These are phyloP conservation scores for Juglanconis juglandina DNA, from an alignment of 2,329 filamentous ascomycete genomes.

Conservation along the genomic window DNA sequence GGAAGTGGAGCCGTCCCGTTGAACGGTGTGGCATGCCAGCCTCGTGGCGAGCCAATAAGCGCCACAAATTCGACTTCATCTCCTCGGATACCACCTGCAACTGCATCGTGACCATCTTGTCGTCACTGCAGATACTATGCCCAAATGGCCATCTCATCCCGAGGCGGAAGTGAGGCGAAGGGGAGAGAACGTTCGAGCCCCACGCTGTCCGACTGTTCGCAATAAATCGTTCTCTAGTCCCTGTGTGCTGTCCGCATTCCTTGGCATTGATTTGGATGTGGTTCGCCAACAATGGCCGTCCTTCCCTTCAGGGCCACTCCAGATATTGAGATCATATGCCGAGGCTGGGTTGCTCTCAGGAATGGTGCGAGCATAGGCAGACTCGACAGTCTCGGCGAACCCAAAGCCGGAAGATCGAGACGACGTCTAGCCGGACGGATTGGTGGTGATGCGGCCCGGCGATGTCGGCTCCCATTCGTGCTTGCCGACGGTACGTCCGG, in stretches of 20 bases:
- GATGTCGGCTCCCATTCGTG: too few relatives aligned
- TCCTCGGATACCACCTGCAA: neutral
- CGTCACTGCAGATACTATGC: slow-evolving; percentile 5
- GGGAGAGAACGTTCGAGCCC: too few relatives aligned
- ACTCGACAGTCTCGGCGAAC: too few relatives aligned
- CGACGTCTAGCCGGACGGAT: too few relatives aligned
- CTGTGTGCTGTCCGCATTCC: neutral
- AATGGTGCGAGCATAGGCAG: too few relatives aligned
- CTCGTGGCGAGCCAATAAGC: slow-evolving; percentile 6
- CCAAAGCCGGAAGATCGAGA: too few relatives aligned
- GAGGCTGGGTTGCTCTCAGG: too few relatives aligned
- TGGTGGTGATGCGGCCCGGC: too few relatives aligned
- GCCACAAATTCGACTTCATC: neutral
- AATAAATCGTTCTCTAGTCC: too few relatives aligned
- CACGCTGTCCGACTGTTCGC: neutral
- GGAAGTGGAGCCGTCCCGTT: neutral
- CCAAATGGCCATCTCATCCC: neutral
- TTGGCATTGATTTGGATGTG: neutral
- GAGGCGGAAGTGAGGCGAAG: neutral
- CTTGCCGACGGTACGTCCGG: too few relatives aligned
- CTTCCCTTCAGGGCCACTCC: too few relatives aligned
- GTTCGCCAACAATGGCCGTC: neutral
- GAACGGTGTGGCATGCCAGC: slow-evolving; percentile 8
- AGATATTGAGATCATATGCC: too few relatives aligned
- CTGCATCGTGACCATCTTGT: slow-evolving; percentile 6